Evolutionary conservation across 768 basidiomycete species (phyloP).

Genomic region (Collybiopsis luxurians): DNA sequence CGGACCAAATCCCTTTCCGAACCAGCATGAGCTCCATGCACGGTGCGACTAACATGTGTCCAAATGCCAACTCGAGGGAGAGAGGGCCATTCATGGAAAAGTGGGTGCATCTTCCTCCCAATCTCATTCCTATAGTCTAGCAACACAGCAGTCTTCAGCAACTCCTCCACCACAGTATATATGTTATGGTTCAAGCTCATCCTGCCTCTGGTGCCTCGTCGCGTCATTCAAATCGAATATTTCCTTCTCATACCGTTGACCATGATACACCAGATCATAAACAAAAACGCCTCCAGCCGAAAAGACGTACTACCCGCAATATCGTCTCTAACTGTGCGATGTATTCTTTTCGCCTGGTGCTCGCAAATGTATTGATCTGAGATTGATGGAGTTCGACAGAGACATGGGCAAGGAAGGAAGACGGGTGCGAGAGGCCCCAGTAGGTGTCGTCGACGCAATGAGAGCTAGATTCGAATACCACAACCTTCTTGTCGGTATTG

Average conservation of each 20-base stretch:
- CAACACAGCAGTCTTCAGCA: conserved; percentile 59
- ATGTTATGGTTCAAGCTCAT: conserved; percentile 38
- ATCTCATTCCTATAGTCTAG: conserved; percentile 77
- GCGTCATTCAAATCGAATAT: neutral
- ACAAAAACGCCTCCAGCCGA: conserved; percentile 65
- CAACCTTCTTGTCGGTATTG: conserved; percentile 54
- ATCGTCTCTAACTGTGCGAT: conserved; percentile 60
- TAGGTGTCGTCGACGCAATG: conserved; percentile 78
- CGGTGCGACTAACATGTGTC: conserved; percentile 23
- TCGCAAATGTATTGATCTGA: too few relatives aligned
- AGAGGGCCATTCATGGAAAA: conserved; percentile 60
- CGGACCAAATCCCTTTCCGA: conserved; percentile 71
- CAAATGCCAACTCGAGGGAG: neutral
- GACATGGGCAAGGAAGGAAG: conserved; percentile 77
- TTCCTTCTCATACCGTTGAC: neutral
- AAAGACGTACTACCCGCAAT: conserved; percentile 85
- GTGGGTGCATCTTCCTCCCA: conserved; percentile 69
- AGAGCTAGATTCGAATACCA: conserved; percentile 65
- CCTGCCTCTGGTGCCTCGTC: conserved; percentile 13
- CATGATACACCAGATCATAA: conserved; percentile 36
- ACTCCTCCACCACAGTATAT: conserved; percentile 59
- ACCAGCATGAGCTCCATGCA: conserved; percentile 69
- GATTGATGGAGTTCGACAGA: conserved; percentile 74
- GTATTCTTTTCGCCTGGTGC: conserved; percentile 47
- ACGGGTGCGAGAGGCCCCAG: conserved; percentile 74